Conservation (phyloP, 768 basidiomycete species). For the Thelephora aurantiotincta region DNA sequence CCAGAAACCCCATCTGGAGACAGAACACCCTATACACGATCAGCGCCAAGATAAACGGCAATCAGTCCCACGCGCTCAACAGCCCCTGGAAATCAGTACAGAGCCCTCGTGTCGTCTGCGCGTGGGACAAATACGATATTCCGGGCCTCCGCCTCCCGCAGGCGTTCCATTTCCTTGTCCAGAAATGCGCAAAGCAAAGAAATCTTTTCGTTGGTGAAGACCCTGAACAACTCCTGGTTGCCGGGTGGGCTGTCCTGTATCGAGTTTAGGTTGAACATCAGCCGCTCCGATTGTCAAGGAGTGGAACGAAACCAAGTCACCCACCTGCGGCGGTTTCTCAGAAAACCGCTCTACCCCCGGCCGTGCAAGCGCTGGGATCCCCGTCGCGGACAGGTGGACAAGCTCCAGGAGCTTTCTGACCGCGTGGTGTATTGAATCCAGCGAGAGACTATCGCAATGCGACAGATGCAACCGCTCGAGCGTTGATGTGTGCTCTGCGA, state of each 20-base stretch:
- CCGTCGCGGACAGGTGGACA: constrained; percentile 68
- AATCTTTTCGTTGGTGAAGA: constrained; percentile 64
- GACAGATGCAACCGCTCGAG: constrained; percentile 78
- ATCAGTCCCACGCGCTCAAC: not conserved
- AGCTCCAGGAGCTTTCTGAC: constrained; percentile 44
- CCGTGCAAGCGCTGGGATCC: constrained; percentile 58
- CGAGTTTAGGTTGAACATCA: constrained; percentile 1
- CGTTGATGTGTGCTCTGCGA: constrained; percentile 54
- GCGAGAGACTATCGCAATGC: constrained; percentile 70
- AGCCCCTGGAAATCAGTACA: constrained; percentile 40
- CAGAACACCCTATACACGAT: too few species aligned
- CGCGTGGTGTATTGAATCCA: constrained; percentile 61
- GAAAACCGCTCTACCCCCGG: constrained; percentile 68
- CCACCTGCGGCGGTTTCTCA: constrained; percentile 48
- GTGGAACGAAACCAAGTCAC: constrained; percentile 13
- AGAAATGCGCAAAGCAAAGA: constrained; percentile 48
- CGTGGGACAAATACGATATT: constrained; percentile 47
- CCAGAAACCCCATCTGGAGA: too few species aligned
- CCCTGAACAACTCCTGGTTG: constrained; percentile 62
- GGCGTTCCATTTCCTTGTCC: constrained; percentile 51
- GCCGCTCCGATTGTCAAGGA: not conserved
- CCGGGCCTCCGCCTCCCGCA: constrained; percentile 39
- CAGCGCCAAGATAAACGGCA: too few species aligned
- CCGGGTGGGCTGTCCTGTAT: constrained; percentile 16
- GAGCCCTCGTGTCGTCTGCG: constrained; percentile 48